phyloP scores from a whole-genome alignment of 1,284 basidiomycete genomes.

The Peniophora sp. region DNA sequence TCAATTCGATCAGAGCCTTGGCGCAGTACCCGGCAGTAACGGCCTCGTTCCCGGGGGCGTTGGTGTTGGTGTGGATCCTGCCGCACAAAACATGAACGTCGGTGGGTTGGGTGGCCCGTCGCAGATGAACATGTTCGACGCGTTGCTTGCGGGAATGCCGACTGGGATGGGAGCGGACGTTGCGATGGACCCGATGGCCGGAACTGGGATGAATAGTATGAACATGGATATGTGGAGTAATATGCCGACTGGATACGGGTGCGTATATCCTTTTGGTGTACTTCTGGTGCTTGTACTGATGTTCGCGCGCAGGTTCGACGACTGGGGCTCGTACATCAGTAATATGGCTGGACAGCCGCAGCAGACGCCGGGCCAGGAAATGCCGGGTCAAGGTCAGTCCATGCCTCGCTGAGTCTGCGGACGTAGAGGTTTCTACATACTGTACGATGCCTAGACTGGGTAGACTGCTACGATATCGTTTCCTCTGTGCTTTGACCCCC shows the following conservation, averaged over 20 bases:
- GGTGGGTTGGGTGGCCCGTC: background rate
- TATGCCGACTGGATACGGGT: slow-evolving; percentile 25
- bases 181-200: background rate
- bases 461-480: too few relatives aligned
- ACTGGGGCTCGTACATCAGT: slow-evolving; percentile 16
- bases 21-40: background rate
- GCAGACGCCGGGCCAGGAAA: background rate
- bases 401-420: too few relatives aligned
- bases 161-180: slow-evolving; percentile 1
- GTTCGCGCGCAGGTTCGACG: slow-evolving; percentile 12
- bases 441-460: too few relatives aligned
- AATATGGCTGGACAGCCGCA: slow-evolving; percentile 8
- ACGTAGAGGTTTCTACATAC: too few relatives aligned
- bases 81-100: background rate
- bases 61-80: background rate
- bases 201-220: slow-evolving; percentile 8
- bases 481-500: too few relatives aligned
- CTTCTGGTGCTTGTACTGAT: background rate
- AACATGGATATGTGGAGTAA: slow-evolving; percentile 26
- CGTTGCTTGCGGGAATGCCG: background rate
- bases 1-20: slow-evolving; percentile 2
- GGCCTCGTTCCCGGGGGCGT: background rate
- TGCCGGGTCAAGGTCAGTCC: too few relatives aligned
- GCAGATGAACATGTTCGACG: background rate
- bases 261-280: slow-evolving; percentile 12